phyloP scores from a whole-genome alignment of 345 rosid species.

The Microthlaspi erraticum region DNA sequence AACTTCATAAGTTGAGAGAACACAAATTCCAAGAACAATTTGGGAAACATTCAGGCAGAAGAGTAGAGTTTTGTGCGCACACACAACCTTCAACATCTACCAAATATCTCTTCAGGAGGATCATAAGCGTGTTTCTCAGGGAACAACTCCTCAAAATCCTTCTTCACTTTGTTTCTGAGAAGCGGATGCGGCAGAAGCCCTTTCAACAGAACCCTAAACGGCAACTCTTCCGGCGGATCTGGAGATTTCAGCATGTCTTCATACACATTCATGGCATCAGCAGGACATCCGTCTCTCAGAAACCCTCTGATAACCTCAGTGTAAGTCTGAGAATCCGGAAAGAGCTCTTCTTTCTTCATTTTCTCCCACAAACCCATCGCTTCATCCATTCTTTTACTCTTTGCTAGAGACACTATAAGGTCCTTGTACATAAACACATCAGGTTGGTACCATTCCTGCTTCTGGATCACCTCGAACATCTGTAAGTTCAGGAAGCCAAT shows the following conservation, averaged over 20 bases:
- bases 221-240: constrained; percentile 89
- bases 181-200: constrained; percentile 93
- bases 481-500: constrained; percentile 41
- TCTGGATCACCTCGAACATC: constrained; percentile 76
- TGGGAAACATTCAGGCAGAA: constrained; percentile 17
- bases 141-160: constrained; percentile 88
- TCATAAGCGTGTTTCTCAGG: constrained; percentile 89
- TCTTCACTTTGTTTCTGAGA: constrained; percentile 87
- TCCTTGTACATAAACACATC: constrained; percentile 90
- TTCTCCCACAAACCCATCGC: constrained; percentile 76
- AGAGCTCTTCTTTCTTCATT: constrained; percentile 75
- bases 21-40: constrained; percentile 15
- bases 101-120: constrained; percentile 93
- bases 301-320: constrained; percentile 87
- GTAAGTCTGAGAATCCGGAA: constrained; percentile 89
- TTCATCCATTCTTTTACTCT: constrained; percentile 76
- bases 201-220: constrained; percentile 84
- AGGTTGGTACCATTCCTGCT: constrained; percentile 83
- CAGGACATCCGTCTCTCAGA: constrained; percentile 80
- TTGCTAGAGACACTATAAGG: constrained; percentile 69
- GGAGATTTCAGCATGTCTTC: constrained; percentile 95
- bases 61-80: constrained; percentile 4
- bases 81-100: constrained; percentile 57
- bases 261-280: constrained; percentile 91
- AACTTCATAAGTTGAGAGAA: background rate